These are phyloP conservation scores for Boletus semigastroideus DNA, from an alignment of 1,284 basidiomycete species.

Conservation along the genomic window DNA sequence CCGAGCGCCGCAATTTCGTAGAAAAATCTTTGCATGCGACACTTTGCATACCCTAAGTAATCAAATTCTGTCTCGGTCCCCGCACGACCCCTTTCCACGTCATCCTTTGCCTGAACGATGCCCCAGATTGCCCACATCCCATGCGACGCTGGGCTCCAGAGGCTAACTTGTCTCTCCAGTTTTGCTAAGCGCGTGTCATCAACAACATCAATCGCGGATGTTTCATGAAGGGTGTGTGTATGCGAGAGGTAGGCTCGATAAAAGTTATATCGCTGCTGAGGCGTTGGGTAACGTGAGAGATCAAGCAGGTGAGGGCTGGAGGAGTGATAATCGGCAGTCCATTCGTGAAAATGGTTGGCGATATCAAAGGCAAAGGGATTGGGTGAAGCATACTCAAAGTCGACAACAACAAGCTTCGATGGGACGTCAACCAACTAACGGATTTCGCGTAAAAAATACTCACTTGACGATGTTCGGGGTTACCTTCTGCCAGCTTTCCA, in stretches of 20 bases:
- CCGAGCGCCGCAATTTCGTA: conserved; percentile 52
- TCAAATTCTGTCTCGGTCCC: conserved; percentile 69
- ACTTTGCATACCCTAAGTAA: conserved; percentile 70
- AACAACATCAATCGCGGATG: conserved; percentile 29
- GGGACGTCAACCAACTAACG: conserved; percentile 12
- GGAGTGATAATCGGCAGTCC: conserved; percentile 88
- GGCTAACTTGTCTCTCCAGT: conserved; percentile 75
- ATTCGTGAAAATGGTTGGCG: conserved; percentile 95
- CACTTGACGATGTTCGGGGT: conserved; percentile 70
- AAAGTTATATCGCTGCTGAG: conserved; percentile 76
- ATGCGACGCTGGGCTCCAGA: conserved; percentile 87
- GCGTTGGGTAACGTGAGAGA: conserved; percentile 69
- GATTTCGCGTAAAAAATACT: conserved; percentile 18
- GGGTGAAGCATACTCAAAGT: conserved; percentile 91
- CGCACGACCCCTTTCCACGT: conserved; percentile 58
- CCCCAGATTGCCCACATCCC: conserved; percentile 94
- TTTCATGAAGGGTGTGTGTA: conserved; percentile 32
- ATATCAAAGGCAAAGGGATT: conserved; percentile 92
- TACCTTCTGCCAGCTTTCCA: conserved; percentile 45
- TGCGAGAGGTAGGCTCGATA: conserved; percentile 79
- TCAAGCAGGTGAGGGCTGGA: conserved; percentile 73
- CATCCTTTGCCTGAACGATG: conserved; percentile 84
- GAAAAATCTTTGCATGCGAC: conserved; percentile 64
- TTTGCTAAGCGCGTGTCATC: conserved; percentile 41
- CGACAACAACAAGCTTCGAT: conserved; percentile 84